phyloP scores from a whole-genome alignment of 139 green algal genomes.

The Micromonas pusilla region DNA sequence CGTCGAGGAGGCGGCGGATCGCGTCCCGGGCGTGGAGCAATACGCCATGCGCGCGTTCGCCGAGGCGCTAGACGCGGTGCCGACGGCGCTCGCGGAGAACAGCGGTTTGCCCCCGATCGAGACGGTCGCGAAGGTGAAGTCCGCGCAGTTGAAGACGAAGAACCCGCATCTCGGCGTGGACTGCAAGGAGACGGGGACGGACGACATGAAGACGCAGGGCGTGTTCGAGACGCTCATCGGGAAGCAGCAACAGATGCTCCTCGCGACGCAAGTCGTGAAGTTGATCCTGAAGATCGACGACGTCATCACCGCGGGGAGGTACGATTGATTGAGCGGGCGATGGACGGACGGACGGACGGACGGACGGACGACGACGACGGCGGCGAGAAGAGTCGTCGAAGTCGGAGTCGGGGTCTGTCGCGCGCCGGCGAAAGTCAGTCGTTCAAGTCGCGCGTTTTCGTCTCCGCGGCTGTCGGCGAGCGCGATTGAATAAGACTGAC shows the following conservation, averaged over 20 bases:
- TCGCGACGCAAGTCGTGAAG: slow-evolving; percentile 97
- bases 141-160: slow-evolving; percentile 61
- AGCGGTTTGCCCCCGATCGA: slow-evolving; percentile 86
- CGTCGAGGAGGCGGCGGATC: slow-evolving; percentile 79
- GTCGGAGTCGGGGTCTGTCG: too few relatives aligned
- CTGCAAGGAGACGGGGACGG: slow-evolving; percentile 92
- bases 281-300: slow-evolving; percentile 99
- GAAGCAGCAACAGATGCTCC: slow-evolving; percentile 98
- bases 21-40: slow-evolving; percentile 51
- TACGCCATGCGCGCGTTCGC: slow-evolving; percentile 96
- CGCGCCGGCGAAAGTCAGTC: too few relatives aligned
- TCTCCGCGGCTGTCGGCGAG: too few relatives aligned
- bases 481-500: too few relatives aligned
- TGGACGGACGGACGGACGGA: neutral
- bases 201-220: slow-evolving; percentile 96
- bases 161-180: slow-evolving; percentile 93
- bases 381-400: too few relatives aligned
- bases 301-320: slow-evolving; percentile 65
- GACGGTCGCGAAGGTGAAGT: slow-evolving; percentile 76
- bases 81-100: slow-evolving; percentile 93
- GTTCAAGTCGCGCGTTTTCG: too few relatives aligned
- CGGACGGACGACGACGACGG: too few relatives aligned
- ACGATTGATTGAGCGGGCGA: slow-evolving; percentile 18
- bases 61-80: slow-evolving; percentile 83
- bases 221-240: slow-evolving; percentile 97